Evolutionary conservation across 208 protist species (phyloP).

Genomic region (Crithidia sp.): DNA sequence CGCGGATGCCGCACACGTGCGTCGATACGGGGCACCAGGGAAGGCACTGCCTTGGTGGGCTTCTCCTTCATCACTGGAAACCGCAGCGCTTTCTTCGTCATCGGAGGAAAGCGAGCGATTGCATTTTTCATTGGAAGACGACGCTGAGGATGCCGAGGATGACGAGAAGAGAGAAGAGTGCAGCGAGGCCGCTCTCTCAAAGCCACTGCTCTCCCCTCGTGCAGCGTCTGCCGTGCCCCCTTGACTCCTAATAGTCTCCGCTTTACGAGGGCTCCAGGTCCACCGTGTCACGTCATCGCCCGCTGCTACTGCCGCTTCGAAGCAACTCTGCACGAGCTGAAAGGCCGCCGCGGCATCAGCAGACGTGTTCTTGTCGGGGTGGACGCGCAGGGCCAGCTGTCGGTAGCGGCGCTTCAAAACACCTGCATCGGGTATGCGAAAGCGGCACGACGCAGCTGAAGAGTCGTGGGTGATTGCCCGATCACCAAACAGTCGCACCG

Average conservation of each 20-base stretch:
- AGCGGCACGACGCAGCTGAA: background rate
- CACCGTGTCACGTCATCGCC: background rate
- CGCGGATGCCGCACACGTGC: too few relatives aligned
- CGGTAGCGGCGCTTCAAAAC: slow-evolving; percentile 72
- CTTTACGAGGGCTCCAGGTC: background rate
- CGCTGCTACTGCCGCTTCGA: slow-evolving; percentile 30
- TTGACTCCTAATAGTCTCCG: background rate
- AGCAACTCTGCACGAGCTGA: slow-evolving; percentile 60
- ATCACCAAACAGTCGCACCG: slow-evolving; percentile 15
- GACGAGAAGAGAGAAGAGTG: slow-evolving; percentile 15
- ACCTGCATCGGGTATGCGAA: slow-evolving; percentile 9
- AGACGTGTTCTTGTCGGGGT: slow-evolving; percentile 85
- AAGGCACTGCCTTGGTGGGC: too few relatives aligned
- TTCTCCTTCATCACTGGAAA: too few relatives aligned
- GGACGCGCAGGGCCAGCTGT: slow-evolving; percentile 58
- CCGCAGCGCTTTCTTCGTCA: too few relatives aligned
- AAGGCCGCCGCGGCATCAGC: slow-evolving; percentile 54
- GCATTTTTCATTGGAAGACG: background rate
- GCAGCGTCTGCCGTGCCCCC: background rate
- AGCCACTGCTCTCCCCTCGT: background rate
- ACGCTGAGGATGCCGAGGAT: background rate
- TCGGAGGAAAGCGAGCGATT: too few relatives aligned
- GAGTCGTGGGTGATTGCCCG: background rate
- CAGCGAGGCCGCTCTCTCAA: slow-evolving; percentile 16
- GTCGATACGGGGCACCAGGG: too few relatives aligned